Conservation (phyloP, 2,329 filamentous ascomycete species). For the Davidsoniella virescens region DNA sequence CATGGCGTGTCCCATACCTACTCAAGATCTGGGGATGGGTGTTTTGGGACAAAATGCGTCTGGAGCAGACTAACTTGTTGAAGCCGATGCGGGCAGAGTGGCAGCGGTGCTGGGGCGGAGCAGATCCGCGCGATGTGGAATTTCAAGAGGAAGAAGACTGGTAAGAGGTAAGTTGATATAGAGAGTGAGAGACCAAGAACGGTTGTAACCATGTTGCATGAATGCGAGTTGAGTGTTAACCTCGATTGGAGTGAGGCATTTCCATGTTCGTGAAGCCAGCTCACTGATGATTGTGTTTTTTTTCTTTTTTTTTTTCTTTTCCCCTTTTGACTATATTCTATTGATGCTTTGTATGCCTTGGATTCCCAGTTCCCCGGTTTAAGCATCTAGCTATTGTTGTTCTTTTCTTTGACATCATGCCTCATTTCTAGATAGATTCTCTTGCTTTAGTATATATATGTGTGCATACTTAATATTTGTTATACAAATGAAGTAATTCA, state of each 20-base stretch:
- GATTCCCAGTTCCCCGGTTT: not conserved
- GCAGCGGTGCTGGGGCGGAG: slow-evolving; percentile 7
- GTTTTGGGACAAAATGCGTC: slow-evolving; percentile 8
- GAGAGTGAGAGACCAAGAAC: not conserved
- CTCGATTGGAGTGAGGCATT: not conserved
- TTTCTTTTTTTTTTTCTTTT: not conserved
- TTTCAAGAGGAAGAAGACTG: not conserved
- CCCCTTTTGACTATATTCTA: not conserved
- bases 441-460: not conserved
- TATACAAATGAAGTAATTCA: too few species aligned
- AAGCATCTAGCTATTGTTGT: not conserved
- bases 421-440: too few species aligned
- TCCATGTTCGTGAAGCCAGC: not conserved
- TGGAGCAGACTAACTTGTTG: slow-evolving; percentile 2
- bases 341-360: not conserved
- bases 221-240: not conserved
- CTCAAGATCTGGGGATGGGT: slow-evolving; percentile 13
- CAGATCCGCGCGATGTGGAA: slow-evolving; percentile 5
- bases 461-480: not conserved
- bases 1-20: slow-evolving; percentile 7
- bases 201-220: not conserved
- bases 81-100: slow-evolving; percentile 5
- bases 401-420: not conserved
- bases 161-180: not conserved
- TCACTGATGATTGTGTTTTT: not conserved